These are phyloP conservation scores for Eucalyptus regnans DNA, from an alignment of 345 rosid species.

Conservation along the genomic window DNA sequence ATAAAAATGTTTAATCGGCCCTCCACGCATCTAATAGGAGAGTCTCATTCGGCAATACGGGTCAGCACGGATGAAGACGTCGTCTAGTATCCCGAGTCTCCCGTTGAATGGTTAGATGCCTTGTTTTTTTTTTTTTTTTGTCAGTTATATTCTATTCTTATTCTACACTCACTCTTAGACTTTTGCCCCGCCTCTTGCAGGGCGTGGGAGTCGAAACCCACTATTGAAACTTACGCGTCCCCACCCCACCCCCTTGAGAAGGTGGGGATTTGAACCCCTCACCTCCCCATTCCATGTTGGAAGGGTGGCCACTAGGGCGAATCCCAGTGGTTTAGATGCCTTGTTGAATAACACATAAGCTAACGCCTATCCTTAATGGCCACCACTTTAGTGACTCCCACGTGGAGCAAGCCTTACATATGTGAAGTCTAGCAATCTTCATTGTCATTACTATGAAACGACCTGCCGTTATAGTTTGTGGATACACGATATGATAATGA, in stretches of 20 bases:
- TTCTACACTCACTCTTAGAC: too few relatives aligned
- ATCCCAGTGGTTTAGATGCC: neutral
- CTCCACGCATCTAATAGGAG: neutral
- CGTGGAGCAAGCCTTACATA: neutral
- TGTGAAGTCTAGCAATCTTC: neutral
- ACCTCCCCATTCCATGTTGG: too few relatives aligned
- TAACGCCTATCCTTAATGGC: neutral
- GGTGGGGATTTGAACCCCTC: too few relatives aligned
- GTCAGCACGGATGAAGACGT: neutral
- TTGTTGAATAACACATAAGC: neutral
- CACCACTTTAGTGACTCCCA: neutral
- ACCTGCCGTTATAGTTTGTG: neutral
- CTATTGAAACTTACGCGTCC: too few relatives aligned
- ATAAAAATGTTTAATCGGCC: accelerated
- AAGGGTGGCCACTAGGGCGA: too few relatives aligned
- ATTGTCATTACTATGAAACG: neutral
- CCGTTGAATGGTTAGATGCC: neutral
- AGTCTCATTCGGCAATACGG: neutral
- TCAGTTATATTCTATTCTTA: too few relatives aligned
- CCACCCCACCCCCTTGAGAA: too few relatives aligned
- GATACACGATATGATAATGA: neutral
- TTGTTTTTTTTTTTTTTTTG: too few relatives aligned
- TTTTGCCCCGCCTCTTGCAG: too few relatives aligned
- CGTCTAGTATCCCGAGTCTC: neutral
- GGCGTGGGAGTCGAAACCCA: too few relatives aligned